A percentile compares a stretch with the other conserved stretches of the same genome.
These are phyloP conservation scores for Solanum phureja DNA, from an alignment of 257 asterid genomes.

Conservation along the genomic window DNA sequence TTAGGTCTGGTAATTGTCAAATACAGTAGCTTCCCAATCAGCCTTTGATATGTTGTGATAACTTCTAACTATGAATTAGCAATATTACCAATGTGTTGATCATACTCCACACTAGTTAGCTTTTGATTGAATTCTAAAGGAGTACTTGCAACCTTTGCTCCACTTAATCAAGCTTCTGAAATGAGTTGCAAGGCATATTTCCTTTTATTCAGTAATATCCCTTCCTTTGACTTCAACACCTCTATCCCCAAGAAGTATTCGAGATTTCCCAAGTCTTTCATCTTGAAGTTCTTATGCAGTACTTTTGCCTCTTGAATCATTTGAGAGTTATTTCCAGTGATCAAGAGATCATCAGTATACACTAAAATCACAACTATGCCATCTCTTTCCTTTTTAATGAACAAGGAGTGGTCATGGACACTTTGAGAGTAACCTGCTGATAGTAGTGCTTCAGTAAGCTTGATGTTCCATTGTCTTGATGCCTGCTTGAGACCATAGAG, in stretches of 20 bases:
- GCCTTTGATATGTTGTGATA: not conserved
- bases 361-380: not conserved
- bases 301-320: not conserved
- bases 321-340: too few species aligned
- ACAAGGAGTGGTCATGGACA: not conserved
- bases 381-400: too few species aligned
- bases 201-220: not conserved
- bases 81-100: not conserved
- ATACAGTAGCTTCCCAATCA: not conserved
- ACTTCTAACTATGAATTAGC: not conserved
- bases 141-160: not conserved
- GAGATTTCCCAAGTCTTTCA: not conserved
- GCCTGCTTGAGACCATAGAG: too few species aligned
- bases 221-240: not conserved
- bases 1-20: not conserved
- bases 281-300: too few species aligned
- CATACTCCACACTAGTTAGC: not conserved
- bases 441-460: not conserved
- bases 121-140: not conserved
- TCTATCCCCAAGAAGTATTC: not conserved
- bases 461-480: too few species aligned
- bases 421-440: not conserved
- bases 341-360: too few species aligned
- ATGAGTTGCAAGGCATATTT: not conserved
- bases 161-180: too few species aligned